phyloP scores from a whole-genome alignment of 805 yeast genomes.

The Wickerhamiella brachini region DNA sequence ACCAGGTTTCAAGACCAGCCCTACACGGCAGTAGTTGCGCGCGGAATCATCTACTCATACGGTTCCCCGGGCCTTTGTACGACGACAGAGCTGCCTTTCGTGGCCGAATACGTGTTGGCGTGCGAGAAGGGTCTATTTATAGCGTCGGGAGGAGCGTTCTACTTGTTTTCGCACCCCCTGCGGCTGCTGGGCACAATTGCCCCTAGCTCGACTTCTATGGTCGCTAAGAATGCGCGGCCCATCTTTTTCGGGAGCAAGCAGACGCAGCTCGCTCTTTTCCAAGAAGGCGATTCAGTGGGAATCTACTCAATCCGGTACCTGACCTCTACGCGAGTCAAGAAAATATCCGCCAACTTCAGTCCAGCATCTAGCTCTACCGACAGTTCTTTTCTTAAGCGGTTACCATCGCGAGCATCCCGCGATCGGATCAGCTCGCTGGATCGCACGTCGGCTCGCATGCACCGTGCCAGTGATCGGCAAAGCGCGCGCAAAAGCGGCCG shows the following conservation, averaged over 20 bases:
- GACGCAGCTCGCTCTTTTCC: slow-evolving; percentile 44
- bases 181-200: slow-evolving; percentile 59
- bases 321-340: not conserved
- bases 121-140: slow-evolving; percentile 56
- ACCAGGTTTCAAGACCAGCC: slow-evolving; percentile 32
- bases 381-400: slow-evolving; percentile 6
- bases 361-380: slow-evolving; percentile 6
- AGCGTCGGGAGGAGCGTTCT: slow-evolving; percentile 31
- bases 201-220: slow-evolving; percentile 54
- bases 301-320: slow-evolving; percentile 45
- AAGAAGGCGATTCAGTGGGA: slow-evolving; percentile 31
- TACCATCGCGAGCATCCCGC: not conserved
- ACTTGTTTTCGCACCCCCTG: slow-evolving; percentile 62
- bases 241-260: slow-evolving; percentile 38
- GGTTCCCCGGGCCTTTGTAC: slow-evolving; percentile 44
- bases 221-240: slow-evolving; percentile 44
- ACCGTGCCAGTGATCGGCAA: not conserved
- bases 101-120: slow-evolving; percentile 43
- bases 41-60: slow-evolving; percentile 49
- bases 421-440: not conserved
- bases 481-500: not conserved
- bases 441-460: not conserved
- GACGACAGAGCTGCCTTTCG: slow-evolving; percentile 56
- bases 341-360: not conserved
- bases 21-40: slow-evolving; percentile 47